These are phyloP conservation scores for Russula sp. DNA, from an alignment of 768 basidiomycete species.

Conservation along the genomic window DNA sequence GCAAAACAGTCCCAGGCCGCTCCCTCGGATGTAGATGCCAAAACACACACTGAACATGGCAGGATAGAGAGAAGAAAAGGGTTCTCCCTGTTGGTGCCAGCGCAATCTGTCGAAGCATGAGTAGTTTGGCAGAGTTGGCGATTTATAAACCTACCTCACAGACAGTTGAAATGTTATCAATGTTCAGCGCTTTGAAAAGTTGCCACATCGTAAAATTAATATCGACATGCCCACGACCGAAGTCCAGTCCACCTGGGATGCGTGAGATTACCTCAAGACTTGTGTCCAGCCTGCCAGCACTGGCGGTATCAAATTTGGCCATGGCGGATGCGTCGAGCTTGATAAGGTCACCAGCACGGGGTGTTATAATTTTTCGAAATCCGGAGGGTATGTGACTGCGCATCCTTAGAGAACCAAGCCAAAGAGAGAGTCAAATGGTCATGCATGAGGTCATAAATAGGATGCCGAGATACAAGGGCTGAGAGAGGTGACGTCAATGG, in stretches of 20 bases:
- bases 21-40: conserved; percentile 34
- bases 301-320: conserved; percentile 50
- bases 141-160: conserved; percentile 61
- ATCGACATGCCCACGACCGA: conserved; percentile 85
- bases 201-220: conserved; percentile 99
- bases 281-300: conserved; percentile 39
- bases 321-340: conserved; percentile 72
- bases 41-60: conserved; percentile 79
- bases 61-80: conserved; percentile 83
- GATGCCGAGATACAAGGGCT: conserved; percentile 88
- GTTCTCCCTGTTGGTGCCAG: conserved; percentile 83
- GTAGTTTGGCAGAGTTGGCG: neutral
- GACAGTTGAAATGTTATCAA: conserved; percentile 90
- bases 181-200: conserved; percentile 85
- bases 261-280: conserved; percentile 81
- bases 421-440: conserved; percentile 95
- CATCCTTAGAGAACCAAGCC: conserved; percentile 93
- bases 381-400: conserved; percentile 87
- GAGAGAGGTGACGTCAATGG: conserved; percentile 6
- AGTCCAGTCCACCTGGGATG: conserved; percentile 94
- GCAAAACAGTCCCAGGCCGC: conserved; percentile 87
- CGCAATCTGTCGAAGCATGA: conserved; percentile 55
- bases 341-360: conserved; percentile 81
- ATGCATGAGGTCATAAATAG: conserved; percentile 92
- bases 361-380: conserved; percentile 87